Conservation (phyloP, 2,329 filamentous ascomycete genomes). For the Trematosphaeria pertusa region DNA sequence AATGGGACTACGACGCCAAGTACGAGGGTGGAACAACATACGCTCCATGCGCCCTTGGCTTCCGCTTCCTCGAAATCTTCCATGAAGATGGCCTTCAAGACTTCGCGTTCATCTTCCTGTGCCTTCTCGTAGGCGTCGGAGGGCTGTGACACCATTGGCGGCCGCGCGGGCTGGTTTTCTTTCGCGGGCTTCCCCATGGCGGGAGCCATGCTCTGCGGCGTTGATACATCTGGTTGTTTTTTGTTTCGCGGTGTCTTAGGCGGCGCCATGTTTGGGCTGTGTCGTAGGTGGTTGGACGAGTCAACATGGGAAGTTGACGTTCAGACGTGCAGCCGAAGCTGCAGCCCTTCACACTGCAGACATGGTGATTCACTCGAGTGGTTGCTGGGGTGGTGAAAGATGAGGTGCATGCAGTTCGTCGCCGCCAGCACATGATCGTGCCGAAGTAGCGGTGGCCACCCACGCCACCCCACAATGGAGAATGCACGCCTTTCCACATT, state of each 20-base stretch:
- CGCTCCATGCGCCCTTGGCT: slow-evolving; percentile 82
- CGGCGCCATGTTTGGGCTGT: slow-evolving; percentile 55
- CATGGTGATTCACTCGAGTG: slow-evolving; percentile 30
- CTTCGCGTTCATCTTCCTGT: slow-evolving; percentile 87
- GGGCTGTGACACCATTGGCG: slow-evolving; percentile 43
- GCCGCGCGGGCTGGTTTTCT: slow-evolving; percentile 38
- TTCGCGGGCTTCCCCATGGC: slow-evolving; percentile 32
- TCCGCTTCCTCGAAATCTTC: slow-evolving; percentile 84
- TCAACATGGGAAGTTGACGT: slow-evolving; percentile 41
- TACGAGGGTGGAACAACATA: no score
- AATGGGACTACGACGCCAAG: no score
- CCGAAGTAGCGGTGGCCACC: slow-evolving; percentile 10
- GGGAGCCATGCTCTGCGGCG: slow-evolving; percentile 32
- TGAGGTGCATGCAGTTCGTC: slow-evolving; percentile 15
- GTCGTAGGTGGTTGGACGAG: slow-evolving; percentile 41
- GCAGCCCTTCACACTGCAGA: slow-evolving; percentile 53
- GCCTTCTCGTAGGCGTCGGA: slow-evolving; percentile 76
- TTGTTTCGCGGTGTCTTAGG: slow-evolving; percentile 54
- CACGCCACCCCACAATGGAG: slow-evolving; percentile 13
- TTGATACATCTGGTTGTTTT: slow-evolving; percentile 42
- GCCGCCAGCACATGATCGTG: slow-evolving; percentile 16
- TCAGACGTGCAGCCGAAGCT: slow-evolving; percentile 56
- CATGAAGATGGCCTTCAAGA: slow-evolving; percentile 84
- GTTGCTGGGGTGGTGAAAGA: slow-evolving; percentile 18
- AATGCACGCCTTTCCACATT: slow-evolving; percentile 2